Evolutionary conservation across 2,329 filamentous ascomycete species (phyloP).

Genomic region (Corinectria fuckeliana): DNA sequence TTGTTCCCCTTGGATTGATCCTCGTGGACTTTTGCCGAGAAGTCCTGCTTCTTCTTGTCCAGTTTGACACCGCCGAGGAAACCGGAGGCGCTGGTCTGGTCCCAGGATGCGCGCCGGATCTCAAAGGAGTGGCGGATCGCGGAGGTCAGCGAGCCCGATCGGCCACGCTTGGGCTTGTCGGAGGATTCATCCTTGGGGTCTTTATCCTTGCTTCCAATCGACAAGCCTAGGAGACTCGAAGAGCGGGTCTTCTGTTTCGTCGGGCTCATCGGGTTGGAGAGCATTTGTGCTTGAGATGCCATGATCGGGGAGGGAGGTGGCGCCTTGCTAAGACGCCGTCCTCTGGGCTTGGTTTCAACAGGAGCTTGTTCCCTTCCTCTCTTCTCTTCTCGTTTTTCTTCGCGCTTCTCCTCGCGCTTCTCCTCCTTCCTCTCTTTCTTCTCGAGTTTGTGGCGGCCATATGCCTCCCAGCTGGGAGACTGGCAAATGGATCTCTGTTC

Average conservation of each 20-base stretch:
- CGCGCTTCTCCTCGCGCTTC: constrained; percentile 45
- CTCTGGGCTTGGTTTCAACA: constrained; percentile 29
- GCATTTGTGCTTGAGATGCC: constrained; percentile 25
- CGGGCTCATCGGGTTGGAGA: constrained; percentile 22
- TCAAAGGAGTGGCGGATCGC: constrained; percentile 45
- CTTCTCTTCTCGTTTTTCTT: constrained; percentile 29
- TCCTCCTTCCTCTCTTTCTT: constrained; percentile 56
- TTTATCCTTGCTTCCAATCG: constrained; percentile 23
- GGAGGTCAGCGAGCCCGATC: constrained; percentile 47
- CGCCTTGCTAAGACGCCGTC: constrained; percentile 43
- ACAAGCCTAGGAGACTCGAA: constrained; percentile 37
- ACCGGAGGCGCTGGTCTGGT: constrained; percentile 40
- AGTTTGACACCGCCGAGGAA: constrained; percentile 53
- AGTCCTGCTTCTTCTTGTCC: constrained; percentile 46
- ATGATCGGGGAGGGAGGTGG: constrained; percentile 34
- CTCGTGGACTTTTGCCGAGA: constrained; percentile 39
- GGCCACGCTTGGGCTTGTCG: constrained; percentile 37
- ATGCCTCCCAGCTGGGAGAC: constrained; percentile 68
- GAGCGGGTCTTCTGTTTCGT: constrained; percentile 35
- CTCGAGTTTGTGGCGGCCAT: constrained; percentile 59
- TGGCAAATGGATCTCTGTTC: constrained; percentile 57
- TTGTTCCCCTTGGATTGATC: constrained; percentile 36
- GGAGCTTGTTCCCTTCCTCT: constrained; percentile 12
- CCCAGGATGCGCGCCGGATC: constrained; percentile 42
- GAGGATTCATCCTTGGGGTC: constrained; percentile 26